Conservation (phyloP, 768 basidiomycete genomes). For the Macrolepiota albuminosa region DNA sequence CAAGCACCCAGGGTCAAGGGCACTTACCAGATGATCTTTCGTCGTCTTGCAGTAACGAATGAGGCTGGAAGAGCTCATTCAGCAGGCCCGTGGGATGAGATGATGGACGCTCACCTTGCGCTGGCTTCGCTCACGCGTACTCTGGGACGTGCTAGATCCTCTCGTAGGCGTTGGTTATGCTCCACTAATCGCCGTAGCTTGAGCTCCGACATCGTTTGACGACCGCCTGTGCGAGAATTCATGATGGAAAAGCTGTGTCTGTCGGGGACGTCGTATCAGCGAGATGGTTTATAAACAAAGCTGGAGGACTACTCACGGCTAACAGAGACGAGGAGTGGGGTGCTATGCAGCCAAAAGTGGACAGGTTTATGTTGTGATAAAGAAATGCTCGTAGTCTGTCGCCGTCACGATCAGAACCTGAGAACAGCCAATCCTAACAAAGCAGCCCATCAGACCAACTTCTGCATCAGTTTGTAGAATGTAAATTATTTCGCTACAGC, state of each 20-base stretch:
- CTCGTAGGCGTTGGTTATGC: constrained; percentile 88
- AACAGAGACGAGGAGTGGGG: background rate
- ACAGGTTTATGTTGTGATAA: constrained; percentile 8
- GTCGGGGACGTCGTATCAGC: background rate
- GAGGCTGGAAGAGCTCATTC: constrained; percentile 46
- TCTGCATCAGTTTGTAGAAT: constrained; percentile 2
- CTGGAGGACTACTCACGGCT: background rate
- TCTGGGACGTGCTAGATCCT: constrained; percentile 86
- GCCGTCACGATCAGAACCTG: constrained; percentile 17
- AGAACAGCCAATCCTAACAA: constrained; percentile 15
- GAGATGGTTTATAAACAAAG: background rate
- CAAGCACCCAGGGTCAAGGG: background rate
- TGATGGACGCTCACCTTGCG: constrained; percentile 58
- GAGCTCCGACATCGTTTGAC: constrained; percentile 96
- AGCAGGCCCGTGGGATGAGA: constrained; percentile 1
- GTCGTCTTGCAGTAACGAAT: constrained; percentile 95
- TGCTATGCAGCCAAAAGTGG: constrained; percentile 2
- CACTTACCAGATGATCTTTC: constrained; percentile 64
- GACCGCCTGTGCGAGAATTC: constrained; percentile 57
- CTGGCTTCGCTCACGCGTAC: constrained; percentile 91
- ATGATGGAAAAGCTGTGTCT: constrained; percentile 26
- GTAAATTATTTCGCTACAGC: constrained; percentile 6
- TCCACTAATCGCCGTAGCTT: constrained; percentile 92
- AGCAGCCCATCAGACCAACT: constrained; percentile 13
- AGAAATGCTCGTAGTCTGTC: constrained; percentile 7